Evolutionary conservation across 257 asterid species (phyloP), one percentile per base, ranked within the genome.

Genomic region (Knoxia roxburghii): DNA sequence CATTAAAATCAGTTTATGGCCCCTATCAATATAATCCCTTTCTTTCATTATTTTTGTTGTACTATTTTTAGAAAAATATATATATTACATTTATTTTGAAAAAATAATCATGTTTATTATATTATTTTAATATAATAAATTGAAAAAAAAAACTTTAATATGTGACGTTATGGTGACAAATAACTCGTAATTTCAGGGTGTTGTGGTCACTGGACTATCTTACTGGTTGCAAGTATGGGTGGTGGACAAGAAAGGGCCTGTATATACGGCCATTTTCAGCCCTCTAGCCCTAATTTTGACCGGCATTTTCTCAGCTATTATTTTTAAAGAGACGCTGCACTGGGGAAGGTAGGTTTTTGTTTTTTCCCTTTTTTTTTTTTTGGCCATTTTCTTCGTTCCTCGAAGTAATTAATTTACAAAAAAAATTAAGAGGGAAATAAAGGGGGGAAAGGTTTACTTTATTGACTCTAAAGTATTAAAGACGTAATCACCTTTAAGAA

Each of bases 201-300:
- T 72, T 33, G 56, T 63, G 49, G 81, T 77, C 12, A 57, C 75
- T 15, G 77, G 75, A 6, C 33, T 72, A 18, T 39, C 77, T 7
- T 72, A 63, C 59, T 68, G 75, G 77, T 3, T 72, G 27, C 81
- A 72, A 77, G 74, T 69, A 9, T 77, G 81, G 81, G 74, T 77
- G 23, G 68, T 72, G 39, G 65, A 64, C 26, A 77, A 77, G 61
- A 77, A 51, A 68, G 81, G 81, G 39, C 75, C 81, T 20, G 81
- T 77, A 15, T 77, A 56, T 51, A 46, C 77, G 6, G 57, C 77
- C 63, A 68, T 72, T 33, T 77, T 77, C 65, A 72, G 59, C 57
- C 81, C 81, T 3, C 29, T 77, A 27, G 74, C 81, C 17, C 81
- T 77, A 20, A 53, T 72, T 43, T 35, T 69, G 20, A 77, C 77